These are phyloP conservation scores for Solanum verrucosum DNA, from an alignment of 257 asterid species.

Conservation along the genomic window DNA sequence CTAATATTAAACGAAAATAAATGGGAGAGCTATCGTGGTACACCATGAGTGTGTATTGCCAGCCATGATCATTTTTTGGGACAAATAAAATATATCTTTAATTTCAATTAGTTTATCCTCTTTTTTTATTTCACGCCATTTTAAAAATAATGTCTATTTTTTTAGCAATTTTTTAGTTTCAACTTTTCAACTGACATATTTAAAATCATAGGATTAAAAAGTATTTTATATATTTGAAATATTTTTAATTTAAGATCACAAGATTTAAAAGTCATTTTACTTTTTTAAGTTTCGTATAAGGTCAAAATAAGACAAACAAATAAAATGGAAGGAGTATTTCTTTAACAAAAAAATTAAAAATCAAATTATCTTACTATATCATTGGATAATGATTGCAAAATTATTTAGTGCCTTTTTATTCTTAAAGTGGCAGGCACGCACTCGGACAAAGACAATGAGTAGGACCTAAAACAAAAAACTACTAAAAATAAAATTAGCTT, in stretches of 20 bases:
- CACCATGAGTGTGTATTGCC: background rate
- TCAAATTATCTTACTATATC: background rate
- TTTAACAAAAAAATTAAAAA: background rate
- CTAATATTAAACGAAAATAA: background rate
- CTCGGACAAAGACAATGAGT: background rate
- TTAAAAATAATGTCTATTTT: too few relatives aligned
- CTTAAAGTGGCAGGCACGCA: background rate
- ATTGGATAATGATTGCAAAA: background rate
- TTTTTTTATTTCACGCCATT: background rate
- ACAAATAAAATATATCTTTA: background rate
- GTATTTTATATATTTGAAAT: background rate
- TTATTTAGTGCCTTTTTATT: background rate
- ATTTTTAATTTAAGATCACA: background rate
- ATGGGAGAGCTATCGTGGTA: background rate
- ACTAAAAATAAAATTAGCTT: background rate
- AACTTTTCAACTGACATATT: background rate
- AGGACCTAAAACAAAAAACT: background rate
- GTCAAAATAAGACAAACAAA: accelerated
- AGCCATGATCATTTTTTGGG: background rate
- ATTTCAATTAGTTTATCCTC: background rate
- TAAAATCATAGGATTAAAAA: background rate
- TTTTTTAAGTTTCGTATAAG: background rate
- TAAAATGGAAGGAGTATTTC: background rate
- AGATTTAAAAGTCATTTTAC: background rate
- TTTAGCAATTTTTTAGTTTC: too few relatives aligned